Evolutionary conservation across 208 protist species (phyloP).

Genomic region (Tritrichomonas foetus): DNA sequence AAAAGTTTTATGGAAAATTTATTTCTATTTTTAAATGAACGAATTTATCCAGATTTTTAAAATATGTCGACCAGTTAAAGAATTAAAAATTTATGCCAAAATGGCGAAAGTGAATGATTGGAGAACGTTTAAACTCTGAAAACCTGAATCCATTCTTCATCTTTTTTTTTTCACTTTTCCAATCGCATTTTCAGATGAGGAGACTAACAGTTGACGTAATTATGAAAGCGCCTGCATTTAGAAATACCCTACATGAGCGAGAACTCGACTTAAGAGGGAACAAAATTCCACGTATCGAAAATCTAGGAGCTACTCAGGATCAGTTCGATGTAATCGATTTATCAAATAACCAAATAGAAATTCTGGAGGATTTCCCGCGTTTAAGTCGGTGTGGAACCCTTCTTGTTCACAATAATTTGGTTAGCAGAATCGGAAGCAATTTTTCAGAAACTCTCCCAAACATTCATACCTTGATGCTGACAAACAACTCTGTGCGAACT

Average conservation of each 20-base stretch:
- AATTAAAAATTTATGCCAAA: too few relatives aligned
- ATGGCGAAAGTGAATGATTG: too few relatives aligned
- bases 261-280: slow-evolving; percentile 64
- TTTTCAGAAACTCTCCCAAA: slow-evolving; percentile 57
- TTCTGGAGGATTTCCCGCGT: slow-evolving; percentile 66
- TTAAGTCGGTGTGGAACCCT: slow-evolving; percentile 65
- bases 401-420: slow-evolving; percentile 66
- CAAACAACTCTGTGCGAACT: slow-evolving; percentile 63
- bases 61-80: too few relatives aligned
- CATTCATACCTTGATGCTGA: slow-evolving; percentile 65
- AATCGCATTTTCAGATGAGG: slow-evolving; percentile 43
- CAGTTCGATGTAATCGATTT: slow-evolving; percentile 74
- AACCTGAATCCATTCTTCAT: too few relatives aligned
- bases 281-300: slow-evolving; percentile 66
- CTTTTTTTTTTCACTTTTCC: background rate
- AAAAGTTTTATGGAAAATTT: too few relatives aligned
- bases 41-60: too few relatives aligned
- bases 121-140: too few relatives aligned
- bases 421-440: slow-evolving; percentile 54
- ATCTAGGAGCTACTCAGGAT: slow-evolving; percentile 64
- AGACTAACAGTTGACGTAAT: slow-evolving; percentile 65
- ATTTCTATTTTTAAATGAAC: too few relatives aligned
- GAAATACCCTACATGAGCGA: slow-evolving; percentile 63
- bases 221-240: slow-evolving; percentile 50
- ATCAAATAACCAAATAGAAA: slow-evolving; percentile 67